These are phyloP conservation scores for Naematelia encephala DNA, from an alignment of 768 basidiomycete species.

Conservation along the genomic window DNA sequence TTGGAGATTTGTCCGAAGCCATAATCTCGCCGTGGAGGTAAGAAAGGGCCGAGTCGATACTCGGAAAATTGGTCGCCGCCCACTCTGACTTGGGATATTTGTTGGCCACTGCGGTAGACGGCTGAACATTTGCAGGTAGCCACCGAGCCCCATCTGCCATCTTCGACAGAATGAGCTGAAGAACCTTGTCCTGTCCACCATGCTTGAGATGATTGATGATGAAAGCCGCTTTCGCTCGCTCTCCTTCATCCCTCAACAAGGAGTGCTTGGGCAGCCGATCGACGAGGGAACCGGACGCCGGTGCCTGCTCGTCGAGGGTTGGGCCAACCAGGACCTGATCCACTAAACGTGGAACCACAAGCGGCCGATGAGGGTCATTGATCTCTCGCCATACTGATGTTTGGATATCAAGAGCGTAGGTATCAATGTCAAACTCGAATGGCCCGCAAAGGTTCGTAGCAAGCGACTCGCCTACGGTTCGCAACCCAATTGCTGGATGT, in stretches of 20 bases:
- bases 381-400: constrained; percentile 9
- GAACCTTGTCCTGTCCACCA: constrained; percentile 74
- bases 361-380: background rate
- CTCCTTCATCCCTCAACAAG: constrained; percentile 46
- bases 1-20: background rate
- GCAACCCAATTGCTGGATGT: constrained; percentile 85
- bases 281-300: background rate
- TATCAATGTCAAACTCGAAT: constrained; percentile 88
- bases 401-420: constrained; percentile 53
- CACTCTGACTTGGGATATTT: background rate
- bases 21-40: background rate
- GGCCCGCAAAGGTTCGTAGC: constrained; percentile 80
- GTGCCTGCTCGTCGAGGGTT: background rate
- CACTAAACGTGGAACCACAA: constrained; percentile 12
- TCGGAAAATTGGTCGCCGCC: background rate
- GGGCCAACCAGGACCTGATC: constrained; percentile 12
- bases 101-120: background rate
- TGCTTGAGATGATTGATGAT: constrained; percentile 77
- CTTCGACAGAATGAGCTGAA: constrained; percentile 64
- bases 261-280: background rate
- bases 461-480: constrained; percentile 71
- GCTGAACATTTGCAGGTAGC: constrained; percentile 4
- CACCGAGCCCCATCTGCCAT: constrained; percentile 19
- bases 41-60: background rate
- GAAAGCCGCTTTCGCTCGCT: constrained; percentile 65